Conservation (phyloP, 441 rosid genomes). For the Kokia cookei region DNA sequence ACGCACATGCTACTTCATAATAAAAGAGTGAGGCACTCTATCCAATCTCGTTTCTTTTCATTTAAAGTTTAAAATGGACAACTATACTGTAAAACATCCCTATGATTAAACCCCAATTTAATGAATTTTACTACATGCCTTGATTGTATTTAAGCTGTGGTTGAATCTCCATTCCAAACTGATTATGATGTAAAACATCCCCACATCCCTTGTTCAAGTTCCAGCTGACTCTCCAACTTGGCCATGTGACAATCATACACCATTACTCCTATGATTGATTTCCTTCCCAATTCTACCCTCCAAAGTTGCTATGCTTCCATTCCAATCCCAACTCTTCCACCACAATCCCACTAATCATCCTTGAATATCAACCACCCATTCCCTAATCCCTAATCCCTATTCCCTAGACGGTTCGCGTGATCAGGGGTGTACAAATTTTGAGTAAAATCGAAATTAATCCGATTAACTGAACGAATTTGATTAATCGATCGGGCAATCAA, state of each 20-base stretch:
- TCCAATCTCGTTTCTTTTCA: neutral
- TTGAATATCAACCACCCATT: neutral
- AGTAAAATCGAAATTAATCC: too few relatives aligned
- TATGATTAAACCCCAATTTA: too few relatives aligned
- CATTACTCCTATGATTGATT: constrained; percentile 10
- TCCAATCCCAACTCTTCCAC: constrained; percentile 3
- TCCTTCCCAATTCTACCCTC: constrained; percentile 2
- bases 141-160: neutral
- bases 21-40: neutral
- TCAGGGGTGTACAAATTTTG: too few relatives aligned
- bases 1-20: constrained; percentile 5
- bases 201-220: neutral
- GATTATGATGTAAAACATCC: neutral
- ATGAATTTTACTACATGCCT: too few relatives aligned
- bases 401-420: too few relatives aligned
- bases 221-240: neutral
- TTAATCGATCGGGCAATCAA: too few relatives aligned
- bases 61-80: too few relatives aligned
- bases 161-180: neutral
- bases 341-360: neutral
- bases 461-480: too few relatives aligned
- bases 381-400: too few relatives aligned
- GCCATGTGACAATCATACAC: constrained; percentile 25
- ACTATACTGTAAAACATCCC: too few relatives aligned
- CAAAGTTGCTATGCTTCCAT: neutral